Percentiles rank a stretch among this genome's conserved stretches.
Evolutionary conservation across 495 filamentous ascomycete species (phyloP).

Genomic region (Cudoniella acicularis): DNA sequence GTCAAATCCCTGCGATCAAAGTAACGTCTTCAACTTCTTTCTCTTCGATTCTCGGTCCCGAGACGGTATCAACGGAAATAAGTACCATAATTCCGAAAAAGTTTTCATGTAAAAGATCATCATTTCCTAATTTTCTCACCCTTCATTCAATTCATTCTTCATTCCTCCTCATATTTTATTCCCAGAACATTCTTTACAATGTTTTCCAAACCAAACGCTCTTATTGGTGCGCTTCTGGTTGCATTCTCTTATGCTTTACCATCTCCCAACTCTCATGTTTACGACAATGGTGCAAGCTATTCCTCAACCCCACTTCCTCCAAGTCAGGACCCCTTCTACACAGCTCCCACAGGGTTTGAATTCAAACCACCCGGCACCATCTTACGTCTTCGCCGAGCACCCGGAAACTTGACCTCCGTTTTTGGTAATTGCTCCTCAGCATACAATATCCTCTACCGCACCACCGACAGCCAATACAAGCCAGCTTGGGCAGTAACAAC

Average conservation of each 20-base stretch:
- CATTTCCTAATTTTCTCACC: background rate
- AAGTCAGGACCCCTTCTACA: slow-evolving; percentile 46
- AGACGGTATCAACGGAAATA: too few relatives aligned
- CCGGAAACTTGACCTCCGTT: slow-evolving; percentile 36
- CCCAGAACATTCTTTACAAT: background rate
- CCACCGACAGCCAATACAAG: slow-evolving; percentile 39
- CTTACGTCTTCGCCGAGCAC: slow-evolving; percentile 40
- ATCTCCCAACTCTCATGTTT: background rate
- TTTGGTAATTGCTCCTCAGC: slow-evolving; percentile 27
- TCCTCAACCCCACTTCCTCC: slow-evolving; percentile 25
- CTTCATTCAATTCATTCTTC: background rate
- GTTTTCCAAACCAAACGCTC: background rate
- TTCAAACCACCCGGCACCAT: slow-evolving; percentile 36
- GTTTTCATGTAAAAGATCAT: background rate
- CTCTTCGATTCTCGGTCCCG: too few relatives aligned
- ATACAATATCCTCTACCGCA: slow-evolving; percentile 50
- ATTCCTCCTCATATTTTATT: background rate
- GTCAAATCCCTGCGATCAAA: too few relatives aligned
- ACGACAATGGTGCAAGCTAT: background rate
- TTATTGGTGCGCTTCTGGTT: background rate
- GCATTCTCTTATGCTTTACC: background rate
- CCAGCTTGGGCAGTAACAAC: slow-evolving; percentile 48
- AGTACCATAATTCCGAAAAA: background rate
- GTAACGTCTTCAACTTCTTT: too few relatives aligned
- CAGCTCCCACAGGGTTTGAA: slow-evolving; percentile 37